phyloP scores from a whole-genome alignment of 108 stramenopile genomes.

The Skeletonema costatum region DNA sequence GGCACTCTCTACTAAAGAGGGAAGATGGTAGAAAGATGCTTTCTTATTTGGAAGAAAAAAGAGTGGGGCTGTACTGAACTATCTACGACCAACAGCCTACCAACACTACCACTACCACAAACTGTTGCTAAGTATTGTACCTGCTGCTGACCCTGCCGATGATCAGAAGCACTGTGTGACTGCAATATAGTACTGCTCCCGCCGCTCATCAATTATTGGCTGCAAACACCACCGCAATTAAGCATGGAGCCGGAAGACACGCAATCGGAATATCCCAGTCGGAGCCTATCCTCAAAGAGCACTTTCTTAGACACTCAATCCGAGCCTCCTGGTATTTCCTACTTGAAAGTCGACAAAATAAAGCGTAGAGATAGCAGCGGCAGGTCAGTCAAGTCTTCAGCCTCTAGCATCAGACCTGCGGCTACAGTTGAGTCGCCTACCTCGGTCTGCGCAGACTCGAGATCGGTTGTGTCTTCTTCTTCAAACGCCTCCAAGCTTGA shows the following conservation, averaged over 20 bases:
- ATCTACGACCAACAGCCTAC: too few relatives aligned
- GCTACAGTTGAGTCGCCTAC: background rate
- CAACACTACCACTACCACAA: too few relatives aligned
- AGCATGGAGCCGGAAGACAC: background rate
- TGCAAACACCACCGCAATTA: background rate
- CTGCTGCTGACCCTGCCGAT: too few relatives aligned
- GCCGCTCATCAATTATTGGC: background rate
- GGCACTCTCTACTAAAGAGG: too few relatives aligned
- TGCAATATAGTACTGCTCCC: background rate
- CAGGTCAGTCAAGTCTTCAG: background rate
- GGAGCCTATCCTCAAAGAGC: constrained; percentile 2
- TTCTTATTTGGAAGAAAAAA: too few relatives aligned
- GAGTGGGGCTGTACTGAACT: too few relatives aligned
- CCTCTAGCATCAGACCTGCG: background rate
- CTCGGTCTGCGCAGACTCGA: background rate
- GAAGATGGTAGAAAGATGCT: too few relatives aligned
- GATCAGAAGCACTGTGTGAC: too few relatives aligned
- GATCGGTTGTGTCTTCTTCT: background rate
- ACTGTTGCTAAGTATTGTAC: too few relatives aligned
- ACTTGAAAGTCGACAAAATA: background rate
- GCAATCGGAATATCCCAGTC: background rate
- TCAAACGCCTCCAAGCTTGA: background rate
- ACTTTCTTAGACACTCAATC: constrained; percentile 26
- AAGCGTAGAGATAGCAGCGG: background rate
- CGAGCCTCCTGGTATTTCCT: constrained; percentile 29